Conservation (phyloP, 202 grass and related monocot genomes). For the Elaeis oleifera region DNA sequence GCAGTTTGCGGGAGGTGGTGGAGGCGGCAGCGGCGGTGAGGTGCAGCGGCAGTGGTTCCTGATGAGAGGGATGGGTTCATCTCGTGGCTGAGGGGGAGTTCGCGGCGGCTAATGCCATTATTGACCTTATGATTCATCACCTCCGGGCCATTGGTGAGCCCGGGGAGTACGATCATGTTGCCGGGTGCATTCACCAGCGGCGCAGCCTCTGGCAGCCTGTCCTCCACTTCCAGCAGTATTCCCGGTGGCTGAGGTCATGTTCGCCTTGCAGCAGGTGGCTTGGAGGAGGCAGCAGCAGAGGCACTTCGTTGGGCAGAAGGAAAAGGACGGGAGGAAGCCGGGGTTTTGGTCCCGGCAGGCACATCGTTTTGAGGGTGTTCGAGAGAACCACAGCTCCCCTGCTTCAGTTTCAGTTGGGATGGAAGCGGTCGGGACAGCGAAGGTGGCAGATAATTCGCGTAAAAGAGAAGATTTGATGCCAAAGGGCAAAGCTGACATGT, state of each 20-base stretch:
- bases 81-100: conserved; percentile 11
- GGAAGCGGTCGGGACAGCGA: not conserved
- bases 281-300: not conserved
- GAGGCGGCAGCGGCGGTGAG: not conserved
- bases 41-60: conserved; percentile 2
- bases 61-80: conserved; percentile 9
- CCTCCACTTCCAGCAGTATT: not conserved
- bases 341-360: not conserved
- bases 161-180: not conserved
- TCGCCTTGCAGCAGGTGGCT: conserved; percentile 2
- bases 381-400: not conserved
- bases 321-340: not conserved
- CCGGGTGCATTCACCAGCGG: not conserved
- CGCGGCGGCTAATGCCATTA: conserved; percentile 9
- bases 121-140: conserved; percentile 4
- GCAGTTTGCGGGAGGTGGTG: not conserved
- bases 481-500: too few relatives aligned
- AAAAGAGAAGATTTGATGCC: not conserved
- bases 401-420: too few relatives aligned
- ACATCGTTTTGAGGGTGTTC: not conserved
- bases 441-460: not conserved
- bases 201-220: not conserved
- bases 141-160: not conserved
- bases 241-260: not conserved
- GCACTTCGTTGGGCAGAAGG: not conserved